A percentile compares a stretch with the other conserved stretches of the same genome.
These are phyloP conservation scores for Mycena citricolor DNA, from an alignment of 1,284 basidiomycete genomes.

Conservation along the genomic window DNA sequence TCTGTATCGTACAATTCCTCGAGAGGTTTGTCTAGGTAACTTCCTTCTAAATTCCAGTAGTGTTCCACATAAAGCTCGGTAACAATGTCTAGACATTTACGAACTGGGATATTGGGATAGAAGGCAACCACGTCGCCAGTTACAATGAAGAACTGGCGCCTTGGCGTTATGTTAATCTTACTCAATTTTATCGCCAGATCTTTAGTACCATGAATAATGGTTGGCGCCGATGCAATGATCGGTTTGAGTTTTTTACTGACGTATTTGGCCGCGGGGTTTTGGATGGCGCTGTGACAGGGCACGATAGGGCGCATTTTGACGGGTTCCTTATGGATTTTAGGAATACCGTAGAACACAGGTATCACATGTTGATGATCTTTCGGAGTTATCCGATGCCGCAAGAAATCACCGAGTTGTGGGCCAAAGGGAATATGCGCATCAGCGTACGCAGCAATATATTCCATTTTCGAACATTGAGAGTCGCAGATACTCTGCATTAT, in stretches of 20 bases:
- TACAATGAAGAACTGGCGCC: slow-evolving; percentile 23
- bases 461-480: slow-evolving; percentile 10
- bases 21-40: no score
- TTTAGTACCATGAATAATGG: slow-evolving; percentile 33
- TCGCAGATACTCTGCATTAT: background rate
- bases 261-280: slow-evolving; percentile 34
- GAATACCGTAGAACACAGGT: slow-evolving; percentile 34
- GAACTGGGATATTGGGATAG: slow-evolving; percentile 31
- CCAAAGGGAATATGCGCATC: slow-evolving; percentile 1
- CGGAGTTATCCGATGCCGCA: slow-evolving; percentile 13
- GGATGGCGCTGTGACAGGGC: slow-evolving; percentile 33
- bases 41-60: background rate
- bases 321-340: slow-evolving; percentile 39
- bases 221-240: slow-evolving; percentile 26
- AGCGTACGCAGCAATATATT: background rate
- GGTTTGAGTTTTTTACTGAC: slow-evolving; percentile 35
- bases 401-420: slow-evolving; percentile 18
- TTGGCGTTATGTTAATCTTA: slow-evolving; percentile 18
- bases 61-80: slow-evolving; percentile 6
- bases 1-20: slow-evolving; percentile 4
- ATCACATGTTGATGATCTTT: slow-evolving; percentile 13
- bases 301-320: slow-evolving; percentile 34
- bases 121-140: slow-evolving; percentile 35
- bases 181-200: slow-evolving; percentile 31
- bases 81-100: slow-evolving; percentile 23